Evolutionary conservation across 495 filamentous ascomycete genomes (phyloP).

Genomic region (Massariosphaeria phaeospora): DNA sequence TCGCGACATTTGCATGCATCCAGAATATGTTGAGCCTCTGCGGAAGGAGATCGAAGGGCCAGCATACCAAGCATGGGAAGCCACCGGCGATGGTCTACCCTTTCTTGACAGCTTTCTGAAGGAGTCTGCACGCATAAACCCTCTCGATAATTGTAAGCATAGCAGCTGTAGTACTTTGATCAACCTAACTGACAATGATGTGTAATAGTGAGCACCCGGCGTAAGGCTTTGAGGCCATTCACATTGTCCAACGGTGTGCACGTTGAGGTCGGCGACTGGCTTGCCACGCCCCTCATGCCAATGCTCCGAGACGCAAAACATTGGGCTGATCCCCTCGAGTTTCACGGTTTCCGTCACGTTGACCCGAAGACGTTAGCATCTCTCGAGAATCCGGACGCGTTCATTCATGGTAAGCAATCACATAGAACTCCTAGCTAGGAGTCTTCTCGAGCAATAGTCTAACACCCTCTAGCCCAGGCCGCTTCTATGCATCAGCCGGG

Average conservation of each 20-base stretch:
- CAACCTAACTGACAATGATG: not conserved
- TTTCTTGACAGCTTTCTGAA: constrained; percentile 14
- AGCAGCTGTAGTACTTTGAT: not conserved
- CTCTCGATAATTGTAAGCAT: constrained; percentile 4
- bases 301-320: not conserved
- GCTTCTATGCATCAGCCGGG: not conserved
- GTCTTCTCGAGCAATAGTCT: too few relatives aligned
- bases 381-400: not conserved
- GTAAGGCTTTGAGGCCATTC: constrained; percentile 4
- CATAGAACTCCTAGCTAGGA: too few relatives aligned
- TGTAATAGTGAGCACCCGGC: not conserved
- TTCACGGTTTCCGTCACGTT: constrained; percentile 9
- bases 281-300: not conserved
- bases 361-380: not conserved
- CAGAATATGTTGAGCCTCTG: constrained; percentile 14
- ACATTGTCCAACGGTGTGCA: constrained; percentile 9
- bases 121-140: constrained; percentile 3
- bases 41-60: constrained; percentile 8
- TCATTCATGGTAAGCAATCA: not conserved
- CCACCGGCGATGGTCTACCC: constrained; percentile 6
- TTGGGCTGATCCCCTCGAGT: not conserved
- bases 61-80: not conserved
- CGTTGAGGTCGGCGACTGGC: constrained; percentile 8
- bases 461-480: not conserved
- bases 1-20: constrained; percentile 7